Base-by-base conservation (phyloP, 345 rosid species). In the Eucalyptus cloeziana region DNA sequence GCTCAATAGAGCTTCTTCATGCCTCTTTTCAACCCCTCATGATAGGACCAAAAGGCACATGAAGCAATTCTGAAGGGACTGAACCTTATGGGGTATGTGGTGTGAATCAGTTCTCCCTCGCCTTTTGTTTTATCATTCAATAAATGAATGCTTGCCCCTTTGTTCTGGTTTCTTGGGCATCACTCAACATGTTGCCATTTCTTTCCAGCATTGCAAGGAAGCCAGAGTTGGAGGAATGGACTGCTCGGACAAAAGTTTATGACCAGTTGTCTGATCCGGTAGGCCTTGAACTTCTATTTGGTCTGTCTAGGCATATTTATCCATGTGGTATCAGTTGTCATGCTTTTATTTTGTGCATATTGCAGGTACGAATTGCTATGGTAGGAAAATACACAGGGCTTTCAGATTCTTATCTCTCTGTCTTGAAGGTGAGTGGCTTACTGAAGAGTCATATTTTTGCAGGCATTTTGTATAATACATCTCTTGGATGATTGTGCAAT, bases 361-460 rank as follows among this genome's bases (percentile, higher is more conserved):
- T 92, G 54, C 93, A 97, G 99, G 99, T 97, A 71, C 95, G 94
- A 93, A 96, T 98, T 89, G 99, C 98, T 71, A 93, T 98, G 94
- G 99, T 98, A 89, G 99, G 99, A 88, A 98, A 98, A 89, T 98
- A 98, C 91, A 97, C 98, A 22, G 96, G 94, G 89, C 96, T 95
- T 88, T 94, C 99, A 58, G 99, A 98, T 94, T 91, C 99, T 3
- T 98, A 98, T 93, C 98, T 98, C 62, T 98, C 99, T 60, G 92
- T 98, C 60, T 89, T 94, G 76, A 95, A 96, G 98, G 99, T 96
- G 88, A 76, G 85, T 40, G 47, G 85, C 30, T 40, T 22, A 21
- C 47, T 76, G 85, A 40, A 76, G 85, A 22, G 85, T 40, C 85
- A 40, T 43, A 40, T 37, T 76, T 76, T 76, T 76, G 47, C 85